Conservation (phyloP, 1,284 basidiomycete species). For the Fomitopsis betulina region DNA sequence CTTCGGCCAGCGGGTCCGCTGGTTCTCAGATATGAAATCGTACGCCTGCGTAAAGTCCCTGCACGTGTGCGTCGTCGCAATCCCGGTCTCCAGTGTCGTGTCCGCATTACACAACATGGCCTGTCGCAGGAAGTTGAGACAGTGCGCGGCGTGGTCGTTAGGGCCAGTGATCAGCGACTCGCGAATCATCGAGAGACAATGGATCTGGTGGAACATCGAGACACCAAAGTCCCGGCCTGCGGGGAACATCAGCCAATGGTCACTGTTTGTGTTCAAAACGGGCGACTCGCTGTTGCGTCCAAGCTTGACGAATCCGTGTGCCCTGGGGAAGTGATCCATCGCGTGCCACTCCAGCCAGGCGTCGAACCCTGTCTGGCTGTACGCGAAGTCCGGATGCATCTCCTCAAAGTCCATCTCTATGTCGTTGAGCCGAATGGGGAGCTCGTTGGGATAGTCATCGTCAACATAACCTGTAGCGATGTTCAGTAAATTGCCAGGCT, state of each 20-base stretch:
- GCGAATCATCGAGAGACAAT: constrained; percentile 27
- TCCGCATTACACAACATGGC: constrained; percentile 33
- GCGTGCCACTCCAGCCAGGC: constrained; percentile 4
- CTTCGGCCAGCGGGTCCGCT: not conserved
- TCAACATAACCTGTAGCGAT: not conserved
- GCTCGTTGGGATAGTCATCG: constrained; percentile 3
- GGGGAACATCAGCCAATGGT: not conserved
- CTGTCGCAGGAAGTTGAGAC: constrained; percentile 21
- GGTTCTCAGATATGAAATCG: constrained; percentile 1
- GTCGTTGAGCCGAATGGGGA: not conserved
- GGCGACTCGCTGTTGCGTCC: not conserved
- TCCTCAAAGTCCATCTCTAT: constrained; percentile 2
- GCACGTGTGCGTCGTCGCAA: constrained; percentile 7
- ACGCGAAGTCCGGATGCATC: not conserved
- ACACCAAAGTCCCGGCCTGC: constrained; percentile 23
- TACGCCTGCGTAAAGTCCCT: constrained; percentile 5
- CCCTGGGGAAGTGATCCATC: constrained; percentile 1
- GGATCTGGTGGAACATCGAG: constrained; percentile 37
- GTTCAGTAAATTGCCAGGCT: not conserved
- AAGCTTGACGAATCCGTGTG: constrained; percentile 1
- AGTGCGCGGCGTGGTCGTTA: constrained; percentile 12
- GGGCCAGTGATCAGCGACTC: not conserved
- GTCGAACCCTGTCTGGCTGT: not conserved
- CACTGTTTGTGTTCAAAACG: not conserved
- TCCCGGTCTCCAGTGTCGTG: constrained; percentile 30